Base-by-base conservation (phyloP, 345 rosid genomes). In the Combretum micranthum region DNA sequence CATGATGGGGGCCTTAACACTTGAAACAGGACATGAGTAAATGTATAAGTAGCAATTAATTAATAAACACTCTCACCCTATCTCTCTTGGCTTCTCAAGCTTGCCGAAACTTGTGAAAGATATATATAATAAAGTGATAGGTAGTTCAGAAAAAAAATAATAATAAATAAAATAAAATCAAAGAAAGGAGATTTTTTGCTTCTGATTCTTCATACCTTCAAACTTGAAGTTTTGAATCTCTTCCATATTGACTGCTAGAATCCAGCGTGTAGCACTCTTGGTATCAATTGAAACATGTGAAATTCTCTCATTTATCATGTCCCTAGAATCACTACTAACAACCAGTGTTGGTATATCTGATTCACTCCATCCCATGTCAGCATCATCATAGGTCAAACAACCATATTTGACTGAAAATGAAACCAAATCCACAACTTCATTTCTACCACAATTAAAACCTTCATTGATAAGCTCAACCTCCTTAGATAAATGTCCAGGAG, bases 401-500 rank as follows among this genome's bases (percentile, higher is more conserved):
- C 94, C 84, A 69, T 93, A 93, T 63, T 82, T 71, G 32, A 85
- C 85, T 13, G 80, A 76, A 53, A 89, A 80, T 12, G 84, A 67
- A 73, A 89, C 85, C 16, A 89, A 80, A 79, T 93, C 99, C n/a
- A 85, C 63, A 51, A 66, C 74, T 57, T 75, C 79, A 48, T 83
- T 80, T 73, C 78, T 81, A 47, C 99, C 81, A 63, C 99, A 93
- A 15, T 23, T 55, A n/a, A 93, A 79, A 37, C 89, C 97, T 71
- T 83, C 97, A 44, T 65, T 64, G 6, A 85, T 80, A 56, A 73
- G 80, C 37, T 83, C 91, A 59, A 69, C 77, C 82, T 93, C 97
- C 70, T 58, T 66, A 4, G 76, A 68, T 67, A 93, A 74, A 72
- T 81, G 82, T 72, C 99, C 97, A 50, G 96, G 99, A 65, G 99